These are phyloP conservation scores for Xylaria multiplex DNA, from an alignment of 2,329 filamentous ascomycete genomes.

Conservation along the genomic window DNA sequence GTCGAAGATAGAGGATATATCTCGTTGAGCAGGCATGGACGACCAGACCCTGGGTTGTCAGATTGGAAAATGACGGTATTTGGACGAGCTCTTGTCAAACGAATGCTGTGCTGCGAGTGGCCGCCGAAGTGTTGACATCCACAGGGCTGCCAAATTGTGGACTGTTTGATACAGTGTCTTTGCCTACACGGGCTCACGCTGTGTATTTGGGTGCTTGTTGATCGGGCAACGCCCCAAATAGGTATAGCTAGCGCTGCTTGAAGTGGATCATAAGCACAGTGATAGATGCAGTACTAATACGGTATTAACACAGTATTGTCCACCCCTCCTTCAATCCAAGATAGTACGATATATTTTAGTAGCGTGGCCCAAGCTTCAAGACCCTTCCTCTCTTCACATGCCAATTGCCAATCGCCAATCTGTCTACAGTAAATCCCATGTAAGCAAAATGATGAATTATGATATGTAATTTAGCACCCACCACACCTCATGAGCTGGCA, in stretches of 20 bases:
- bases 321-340: too few relatives aligned
- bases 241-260: conserved; percentile 2
- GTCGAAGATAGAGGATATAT: conserved; percentile 21
- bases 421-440: too few relatives aligned
- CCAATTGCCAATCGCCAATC: conserved; percentile 25
- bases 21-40: conserved; percentile 14
- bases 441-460: conserved; percentile 30
- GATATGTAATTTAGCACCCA: conserved; percentile 19
- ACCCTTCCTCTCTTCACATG: conserved; percentile 28
- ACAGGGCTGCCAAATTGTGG: conserved; percentile 11
- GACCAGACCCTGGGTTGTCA: background rate
- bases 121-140: conserved; percentile 16
- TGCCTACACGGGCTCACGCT: conserved; percentile 7
- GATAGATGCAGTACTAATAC: too few relatives aligned
- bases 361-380: conserved; percentile 24
- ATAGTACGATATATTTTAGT: background rate
- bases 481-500: conserved; percentile 5
- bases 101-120: conserved; percentile 11
- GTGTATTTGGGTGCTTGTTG: conserved; percentile 18
- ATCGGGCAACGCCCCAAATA: conserved; percentile 26
- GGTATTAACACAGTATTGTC: too few relatives aligned
- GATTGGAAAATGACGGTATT: background rate
- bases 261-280: too few relatives aligned
- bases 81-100: background rate
- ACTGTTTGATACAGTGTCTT: conserved; percentile 19